These are phyloP conservation scores for Fusarium devonianum DNA, from an alignment of 2,329 filamentous ascomycete species.

Conservation along the genomic window DNA sequence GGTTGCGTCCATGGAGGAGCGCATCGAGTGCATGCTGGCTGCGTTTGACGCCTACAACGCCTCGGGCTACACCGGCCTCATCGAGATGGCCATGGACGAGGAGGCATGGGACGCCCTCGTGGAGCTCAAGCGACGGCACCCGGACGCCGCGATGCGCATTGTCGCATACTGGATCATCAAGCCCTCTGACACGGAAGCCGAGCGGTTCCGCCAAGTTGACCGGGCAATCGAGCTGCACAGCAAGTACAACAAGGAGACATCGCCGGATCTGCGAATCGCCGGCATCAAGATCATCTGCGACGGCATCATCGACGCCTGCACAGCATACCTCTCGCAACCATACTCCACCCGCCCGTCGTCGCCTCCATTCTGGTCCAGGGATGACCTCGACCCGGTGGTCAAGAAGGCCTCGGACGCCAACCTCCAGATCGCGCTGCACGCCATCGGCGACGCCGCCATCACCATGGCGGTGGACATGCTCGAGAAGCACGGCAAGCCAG, in stretches of 20 bases:
- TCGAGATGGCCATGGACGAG: constrained; percentile 70
- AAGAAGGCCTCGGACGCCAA: constrained; percentile 58
- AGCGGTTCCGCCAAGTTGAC: constrained; percentile 56
- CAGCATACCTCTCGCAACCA: constrained; percentile 63
- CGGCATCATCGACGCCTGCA: constrained; percentile 69
- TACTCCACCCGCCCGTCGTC: constrained; percentile 55
- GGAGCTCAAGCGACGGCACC: constrained; percentile 48
- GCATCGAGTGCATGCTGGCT: constrained; percentile 55
- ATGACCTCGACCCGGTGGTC: constrained; percentile 62
- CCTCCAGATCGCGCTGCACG: constrained; percentile 68
- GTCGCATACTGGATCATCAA: constrained; percentile 66
- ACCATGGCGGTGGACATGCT: constrained; percentile 63
- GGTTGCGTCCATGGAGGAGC: constrained; percentile 56
- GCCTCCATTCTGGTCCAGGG: constrained; percentile 61
- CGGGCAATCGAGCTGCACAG: constrained; percentile 55
- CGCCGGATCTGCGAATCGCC: constrained; percentile 56
- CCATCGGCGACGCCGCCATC: constrained; percentile 68
- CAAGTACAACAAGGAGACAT: constrained; percentile 45
- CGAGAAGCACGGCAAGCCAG: constrained; percentile 50
- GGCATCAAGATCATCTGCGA: constrained; percentile 71
- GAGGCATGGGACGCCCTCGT: constrained; percentile 60
- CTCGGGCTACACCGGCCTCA: constrained; percentile 61
- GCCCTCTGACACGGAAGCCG: constrained; percentile 52
- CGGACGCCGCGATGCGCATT: constrained; percentile 52
- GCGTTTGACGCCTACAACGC: constrained; percentile 59